These are phyloP conservation scores for Ceratopteris richardii DNA, from an alignment of 75 land plant species.

Conservation along the genomic window DNA sequence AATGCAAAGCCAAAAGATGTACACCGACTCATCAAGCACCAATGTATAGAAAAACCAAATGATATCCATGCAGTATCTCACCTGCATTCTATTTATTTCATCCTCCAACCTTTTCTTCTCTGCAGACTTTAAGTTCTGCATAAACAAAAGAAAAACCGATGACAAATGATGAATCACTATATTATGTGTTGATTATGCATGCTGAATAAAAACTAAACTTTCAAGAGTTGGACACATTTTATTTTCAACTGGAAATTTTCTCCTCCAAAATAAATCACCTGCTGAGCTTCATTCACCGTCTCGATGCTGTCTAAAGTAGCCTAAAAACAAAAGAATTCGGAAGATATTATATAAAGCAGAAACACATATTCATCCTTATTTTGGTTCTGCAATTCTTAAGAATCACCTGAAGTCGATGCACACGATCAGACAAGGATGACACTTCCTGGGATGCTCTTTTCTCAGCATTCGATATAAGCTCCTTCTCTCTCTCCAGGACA, in stretches of 20 bases:
- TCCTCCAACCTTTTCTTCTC: constrained; percentile 72
- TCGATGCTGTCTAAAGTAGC: constrained; percentile 73
- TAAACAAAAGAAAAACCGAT: neutral
- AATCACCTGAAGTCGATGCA: constrained; percentile 67
- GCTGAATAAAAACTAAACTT: too few species aligned
- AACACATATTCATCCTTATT: too few species aligned
- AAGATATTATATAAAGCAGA: neutral
- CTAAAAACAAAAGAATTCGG: constrained; percentile 25
- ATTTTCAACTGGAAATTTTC: too few species aligned
- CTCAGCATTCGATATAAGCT: constrained; percentile 56
- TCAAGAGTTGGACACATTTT: too few species aligned
- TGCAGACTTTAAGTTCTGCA: constrained; percentile 51
- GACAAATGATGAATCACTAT: too few species aligned
- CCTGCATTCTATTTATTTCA: constrained; percentile 55
- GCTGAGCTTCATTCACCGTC: constrained; percentile 60
- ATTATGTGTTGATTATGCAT: too few species aligned
- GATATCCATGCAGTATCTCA: constrained; percentile 8
- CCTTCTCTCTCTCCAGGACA: constrained; percentile 65
- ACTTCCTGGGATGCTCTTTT: constrained; percentile 76
- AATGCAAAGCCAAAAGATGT: too few species aligned
- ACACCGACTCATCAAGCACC: too few species aligned
- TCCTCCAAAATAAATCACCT: constrained; percentile 35
- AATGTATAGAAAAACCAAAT: neutral
- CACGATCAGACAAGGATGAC: constrained; percentile 61
- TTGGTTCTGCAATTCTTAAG: too few species aligned